Evolutionary conservation across 139 green algal genomes (phyloP).

Genomic region (Desmodesmus armatus): DNA sequence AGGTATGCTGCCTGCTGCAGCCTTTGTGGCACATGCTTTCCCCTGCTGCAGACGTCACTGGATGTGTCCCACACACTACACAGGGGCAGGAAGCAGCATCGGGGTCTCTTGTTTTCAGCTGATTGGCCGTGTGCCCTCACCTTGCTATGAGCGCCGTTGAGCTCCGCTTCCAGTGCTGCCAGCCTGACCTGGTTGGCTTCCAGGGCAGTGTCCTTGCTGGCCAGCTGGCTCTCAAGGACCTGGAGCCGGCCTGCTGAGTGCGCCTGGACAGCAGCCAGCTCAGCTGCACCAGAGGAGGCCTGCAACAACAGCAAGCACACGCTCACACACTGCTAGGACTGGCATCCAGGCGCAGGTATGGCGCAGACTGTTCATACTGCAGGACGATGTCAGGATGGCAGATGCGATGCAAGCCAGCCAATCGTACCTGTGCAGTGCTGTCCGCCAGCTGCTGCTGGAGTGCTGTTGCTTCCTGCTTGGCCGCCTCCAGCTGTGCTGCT

Average conservation of each 20-base stretch:
- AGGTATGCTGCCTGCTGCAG: not conserved
- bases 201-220: constrained; percentile 25
- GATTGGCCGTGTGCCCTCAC: not conserved
- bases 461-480: not conserved
- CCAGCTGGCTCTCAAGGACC: constrained; percentile 31
- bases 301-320: constrained; percentile 11
- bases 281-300: constrained; percentile 7
- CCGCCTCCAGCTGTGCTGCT: constrained; percentile 23
- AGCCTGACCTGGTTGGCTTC: constrained; percentile 1
- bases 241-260: constrained; percentile 40
- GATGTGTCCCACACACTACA: no score
- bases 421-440: constrained; percentile 12
- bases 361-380: no score
- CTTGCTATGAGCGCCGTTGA: constrained; percentile 39
- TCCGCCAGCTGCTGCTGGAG: constrained; percentile 28
- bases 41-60: no score
- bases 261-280: constrained; percentile 2
- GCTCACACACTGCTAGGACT: not conserved
- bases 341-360: no score
- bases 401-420: no score
- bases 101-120: no score
- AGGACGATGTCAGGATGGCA: no score
- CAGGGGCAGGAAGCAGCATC: no score
- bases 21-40: no score
- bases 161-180: constrained; percentile 32